Conservation (phyloP, 306 rosid species). For the Biancaea sappan region DNA sequence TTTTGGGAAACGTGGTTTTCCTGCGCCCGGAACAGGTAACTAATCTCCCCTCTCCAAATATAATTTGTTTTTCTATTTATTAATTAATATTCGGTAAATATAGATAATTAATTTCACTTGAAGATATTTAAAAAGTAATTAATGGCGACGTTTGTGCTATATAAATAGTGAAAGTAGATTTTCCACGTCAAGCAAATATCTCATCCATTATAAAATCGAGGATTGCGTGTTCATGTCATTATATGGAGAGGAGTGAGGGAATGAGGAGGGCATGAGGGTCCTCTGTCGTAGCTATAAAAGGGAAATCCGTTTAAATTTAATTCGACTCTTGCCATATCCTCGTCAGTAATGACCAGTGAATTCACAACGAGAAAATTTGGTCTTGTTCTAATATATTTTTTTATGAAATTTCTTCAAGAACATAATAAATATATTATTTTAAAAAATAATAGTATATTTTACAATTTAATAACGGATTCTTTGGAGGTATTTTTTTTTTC, state of each 20-base stretch:
- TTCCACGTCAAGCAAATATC: not conserved
- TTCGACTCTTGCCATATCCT: not conserved
- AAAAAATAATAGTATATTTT: too few relatives aligned
- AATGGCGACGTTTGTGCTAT: too few relatives aligned
- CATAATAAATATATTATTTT: too few relatives aligned
- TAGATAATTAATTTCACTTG: not conserved
- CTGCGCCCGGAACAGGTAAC: conserved; percentile 87
- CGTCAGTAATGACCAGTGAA: not conserved
- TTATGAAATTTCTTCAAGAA: too few relatives aligned
- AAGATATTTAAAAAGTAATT: too few relatives aligned
- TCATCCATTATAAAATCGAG: not conserved
- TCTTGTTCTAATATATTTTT: too few relatives aligned
- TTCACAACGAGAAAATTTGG: not conserved
- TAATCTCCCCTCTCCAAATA: not conserved
- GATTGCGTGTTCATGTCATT: not conserved
- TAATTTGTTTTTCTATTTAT: not conserved
- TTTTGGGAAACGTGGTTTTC: conserved; percentile 76
- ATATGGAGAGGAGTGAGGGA: not conserved
- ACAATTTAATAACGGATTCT: too few relatives aligned
- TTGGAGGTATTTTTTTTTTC: too few relatives aligned
- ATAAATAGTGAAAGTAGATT: not conserved
- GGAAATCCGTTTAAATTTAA: not conserved
- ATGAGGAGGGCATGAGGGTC: not conserved
- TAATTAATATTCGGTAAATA: not conserved
- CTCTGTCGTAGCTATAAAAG: not conserved